Evolutionary conservation across 75 land plant genomes (phyloP).

Genomic region (Cunninghamia lanceolata): DNA sequence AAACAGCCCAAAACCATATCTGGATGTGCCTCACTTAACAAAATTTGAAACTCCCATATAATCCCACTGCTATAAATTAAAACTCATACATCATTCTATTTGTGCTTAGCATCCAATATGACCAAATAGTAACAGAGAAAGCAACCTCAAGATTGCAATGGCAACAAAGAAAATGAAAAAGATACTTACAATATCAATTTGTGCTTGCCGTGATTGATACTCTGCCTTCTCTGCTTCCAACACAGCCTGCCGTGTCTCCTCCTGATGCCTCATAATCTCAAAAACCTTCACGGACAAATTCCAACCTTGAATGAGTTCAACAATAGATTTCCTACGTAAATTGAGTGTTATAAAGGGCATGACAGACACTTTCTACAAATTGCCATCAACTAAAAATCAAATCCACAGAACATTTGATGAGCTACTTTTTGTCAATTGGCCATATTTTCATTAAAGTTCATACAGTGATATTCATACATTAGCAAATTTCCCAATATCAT

Average conservation of each 20-base stretch:
- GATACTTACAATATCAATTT: conserved; percentile 62
- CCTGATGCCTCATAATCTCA: conserved; percentile 88
- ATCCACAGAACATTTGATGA: not conserved
- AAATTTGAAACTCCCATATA: not conserved
- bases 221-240: conserved; percentile 61
- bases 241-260: conserved; percentile 73
- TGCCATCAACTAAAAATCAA: not conserved
- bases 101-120: not conserved
- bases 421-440: not conserved
- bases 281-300: conserved; percentile 53
- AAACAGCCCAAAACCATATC: not conserved
- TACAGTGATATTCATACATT: not conserved
- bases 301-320: not conserved
- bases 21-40: not conserved
- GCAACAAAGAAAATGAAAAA: conserved; percentile 1
- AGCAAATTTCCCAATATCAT: not conserved
- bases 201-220: conserved; percentile 60
- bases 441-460: too few relatives aligned
- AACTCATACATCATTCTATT: not conserved
- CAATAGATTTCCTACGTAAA: not conserved
- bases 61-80: not conserved
- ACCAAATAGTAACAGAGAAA: not conserved
- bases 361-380: not conserved
- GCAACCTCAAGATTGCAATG: not conserved
- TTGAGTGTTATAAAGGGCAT: not conserved